A percentile compares a stretch with the other conserved stretches of the same genome.
phyloP scores from a whole-genome alignment of 225 moss, liverwort and hornwort genomes.

The Rhytidiadelphus loreus region DNA sequence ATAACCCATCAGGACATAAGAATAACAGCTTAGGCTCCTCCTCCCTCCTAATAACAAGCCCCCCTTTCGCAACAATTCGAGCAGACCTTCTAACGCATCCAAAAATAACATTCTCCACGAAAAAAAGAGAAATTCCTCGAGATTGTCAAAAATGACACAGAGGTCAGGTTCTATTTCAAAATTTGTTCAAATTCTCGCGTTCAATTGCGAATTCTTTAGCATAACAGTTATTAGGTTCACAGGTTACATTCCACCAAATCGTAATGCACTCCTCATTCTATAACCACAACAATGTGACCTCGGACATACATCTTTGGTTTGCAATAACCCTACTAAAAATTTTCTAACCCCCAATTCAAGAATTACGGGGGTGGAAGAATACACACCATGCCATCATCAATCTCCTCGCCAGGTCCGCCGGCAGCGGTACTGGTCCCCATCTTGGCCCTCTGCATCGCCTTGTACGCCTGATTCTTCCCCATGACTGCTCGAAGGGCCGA shows the following conservation, averaged over 20 bases:
- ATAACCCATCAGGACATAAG: neutral
- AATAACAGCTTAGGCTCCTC: neutral
- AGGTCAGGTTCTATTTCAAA: neutral
- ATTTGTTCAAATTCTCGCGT: neutral
- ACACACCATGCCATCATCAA: slow-evolving; percentile 99
- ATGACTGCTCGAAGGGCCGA: slow-evolving; percentile 19
- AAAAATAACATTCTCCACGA: neutral
- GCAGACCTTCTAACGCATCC: neutral
- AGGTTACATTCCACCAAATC: neutral
- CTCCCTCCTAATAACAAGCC: neutral
- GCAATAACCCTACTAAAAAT: neutral
- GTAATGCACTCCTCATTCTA: neutral
- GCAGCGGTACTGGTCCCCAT: slow-evolving; percentile 95
- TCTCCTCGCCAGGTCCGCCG: slow-evolving; percentile 87
- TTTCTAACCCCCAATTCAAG: neutral
- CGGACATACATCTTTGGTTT: neutral
- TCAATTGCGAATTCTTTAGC: neutral
- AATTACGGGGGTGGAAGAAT: slow-evolving; percentile 53
- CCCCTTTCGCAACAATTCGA: neutral
- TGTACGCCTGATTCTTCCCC: slow-evolving; percentile 99
- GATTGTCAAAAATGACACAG: neutral
- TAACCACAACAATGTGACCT: neutral
- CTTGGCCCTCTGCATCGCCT: slow-evolving; percentile 99
- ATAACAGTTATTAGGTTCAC: neutral
- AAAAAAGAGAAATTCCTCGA: neutral